phyloP scores from a whole-genome alignment of 805 yeast genomes.

The Myxozyma geophila region DNA sequence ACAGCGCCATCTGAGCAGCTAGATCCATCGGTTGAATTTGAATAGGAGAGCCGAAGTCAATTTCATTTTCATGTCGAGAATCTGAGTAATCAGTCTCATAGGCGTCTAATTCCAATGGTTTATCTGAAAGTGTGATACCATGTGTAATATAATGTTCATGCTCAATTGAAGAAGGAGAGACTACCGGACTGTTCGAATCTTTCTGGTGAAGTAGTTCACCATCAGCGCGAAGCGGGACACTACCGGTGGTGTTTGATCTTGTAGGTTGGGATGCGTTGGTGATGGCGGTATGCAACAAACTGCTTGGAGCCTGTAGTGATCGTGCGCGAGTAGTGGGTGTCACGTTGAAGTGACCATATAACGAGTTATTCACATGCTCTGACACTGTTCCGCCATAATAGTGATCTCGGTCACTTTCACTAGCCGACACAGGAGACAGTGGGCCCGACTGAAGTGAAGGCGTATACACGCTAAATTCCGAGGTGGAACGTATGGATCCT shows the following conservation, averaged over 20 bases:
- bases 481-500: background rate
- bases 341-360: background rate
- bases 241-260: slow-evolving; percentile 9
- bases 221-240: slow-evolving; percentile 6
- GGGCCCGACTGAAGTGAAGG: background rate
- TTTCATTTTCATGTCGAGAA: background rate
- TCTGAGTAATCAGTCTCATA: slow-evolving; percentile 7
- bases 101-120: background rate
- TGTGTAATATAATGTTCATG: background rate
- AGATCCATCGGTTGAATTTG: background rate
- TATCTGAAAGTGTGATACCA: background rate
- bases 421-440: background rate
- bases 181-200: background rate
- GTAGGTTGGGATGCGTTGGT: background rate
- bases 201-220: background rate
- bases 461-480: background rate
- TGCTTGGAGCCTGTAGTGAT: background rate
- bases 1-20: slow-evolving; percentile 3
- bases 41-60: background rate
- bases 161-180: background rate
- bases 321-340: slow-evolving; percentile 1
- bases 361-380: background rate
- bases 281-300: too few species aligned
- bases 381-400: background rate
- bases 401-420: background rate